phyloP scores from a whole-genome alignment of 176 grass and related monocot species.

The Lolium perenne region DNA sequence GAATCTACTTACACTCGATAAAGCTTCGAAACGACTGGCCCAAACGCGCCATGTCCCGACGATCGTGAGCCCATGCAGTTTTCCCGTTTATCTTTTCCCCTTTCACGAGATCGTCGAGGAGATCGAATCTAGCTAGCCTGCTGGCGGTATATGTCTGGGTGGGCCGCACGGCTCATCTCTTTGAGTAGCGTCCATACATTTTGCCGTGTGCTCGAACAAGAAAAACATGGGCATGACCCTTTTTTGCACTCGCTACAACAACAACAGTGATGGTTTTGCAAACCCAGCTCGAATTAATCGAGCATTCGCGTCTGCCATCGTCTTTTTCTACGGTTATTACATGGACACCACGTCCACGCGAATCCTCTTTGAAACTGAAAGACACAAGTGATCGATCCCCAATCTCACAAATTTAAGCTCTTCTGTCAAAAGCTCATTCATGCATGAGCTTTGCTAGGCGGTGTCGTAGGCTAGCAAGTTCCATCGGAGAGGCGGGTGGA shows the following conservation, averaged over 20 bases:
- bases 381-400: not conserved
- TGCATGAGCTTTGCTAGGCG: not conserved
- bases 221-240: not conserved
- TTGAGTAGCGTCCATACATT: slow-evolving; percentile 21
- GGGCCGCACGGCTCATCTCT: slow-evolving; percentile 12
- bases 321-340: not conserved
- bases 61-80: slow-evolving; percentile 20
- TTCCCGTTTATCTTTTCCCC: not conserved
- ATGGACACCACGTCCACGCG: not conserved
- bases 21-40: not conserved
- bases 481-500: slow-evolving; percentile 2
- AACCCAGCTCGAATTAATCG: not conserved
- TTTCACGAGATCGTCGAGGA: slow-evolving; percentile 23
- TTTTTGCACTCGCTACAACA: slow-evolving; percentile 16
- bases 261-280: slow-evolving; percentile 11
- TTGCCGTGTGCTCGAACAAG: not conserved
- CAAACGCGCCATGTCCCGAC: not conserved
- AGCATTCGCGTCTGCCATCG: not conserved
- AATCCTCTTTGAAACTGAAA: not conserved
- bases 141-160: slow-evolving; percentile 3
- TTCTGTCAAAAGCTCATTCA: not conserved
- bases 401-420: not conserved
- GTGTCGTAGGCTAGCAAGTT: not conserved
- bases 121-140: slow-evolving; percentile 19
- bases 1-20: not conserved